A percentile compares a stretch with the other conserved stretches of the same genome.
phyloP scores from a whole-genome alignment of 2,329 filamentous ascomycete genomes.

The Venturia asperata region DNA sequence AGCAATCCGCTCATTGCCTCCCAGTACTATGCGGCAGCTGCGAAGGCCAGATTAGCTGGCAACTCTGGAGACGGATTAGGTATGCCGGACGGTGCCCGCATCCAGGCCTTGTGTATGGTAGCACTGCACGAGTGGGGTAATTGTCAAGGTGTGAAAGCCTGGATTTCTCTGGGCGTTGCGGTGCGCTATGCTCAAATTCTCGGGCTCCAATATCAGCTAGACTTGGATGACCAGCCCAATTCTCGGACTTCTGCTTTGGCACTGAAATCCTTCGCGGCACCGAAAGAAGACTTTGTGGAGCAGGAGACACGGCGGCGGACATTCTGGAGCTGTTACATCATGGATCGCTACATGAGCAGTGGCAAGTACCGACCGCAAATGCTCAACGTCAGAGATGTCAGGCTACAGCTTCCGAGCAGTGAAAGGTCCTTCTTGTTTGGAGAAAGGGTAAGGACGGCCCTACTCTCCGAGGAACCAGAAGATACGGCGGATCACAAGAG shows the following conservation, averaged over 20 bases:
- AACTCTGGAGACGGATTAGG: conserved; percentile 40
- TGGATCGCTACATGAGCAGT: conserved; percentile 62
- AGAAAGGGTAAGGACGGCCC: conserved; percentile 48
- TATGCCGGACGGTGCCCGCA: conserved; percentile 53
- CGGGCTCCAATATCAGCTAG: conserved; percentile 53
- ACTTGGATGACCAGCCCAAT: conserved; percentile 29
- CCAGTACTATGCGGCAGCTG: conserved; percentile 57
- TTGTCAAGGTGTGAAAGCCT: conserved; percentile 54
- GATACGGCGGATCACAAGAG: conserved; percentile 24
- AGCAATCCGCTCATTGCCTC: conserved; percentile 52
- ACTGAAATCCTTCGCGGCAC: conserved; percentile 22
- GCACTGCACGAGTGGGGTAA: conserved; percentile 66
- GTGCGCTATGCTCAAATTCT: conserved; percentile 56
- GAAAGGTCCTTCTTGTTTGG: conserved; percentile 59
- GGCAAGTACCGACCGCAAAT: conserved; percentile 55
- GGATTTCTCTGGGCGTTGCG: conserved; percentile 56
- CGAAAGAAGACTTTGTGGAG: conserved; percentile 44
- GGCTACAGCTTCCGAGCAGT: conserved; percentile 61
- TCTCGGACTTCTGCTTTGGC: conserved; percentile 16
- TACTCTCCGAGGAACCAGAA: conserved; percentile 40
- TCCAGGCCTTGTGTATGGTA: conserved; percentile 64
- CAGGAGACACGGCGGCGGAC: conserved; percentile 61
- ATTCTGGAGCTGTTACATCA: conserved; percentile 67
- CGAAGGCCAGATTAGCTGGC: conserved; percentile 47
- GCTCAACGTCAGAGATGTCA: conserved; percentile 52